Evolutionary conservation across 768 basidiomycete genomes (phyloP), one percentile per base, ranked within the genome.

Genomic region (Exsudoporus frostii): DNA sequence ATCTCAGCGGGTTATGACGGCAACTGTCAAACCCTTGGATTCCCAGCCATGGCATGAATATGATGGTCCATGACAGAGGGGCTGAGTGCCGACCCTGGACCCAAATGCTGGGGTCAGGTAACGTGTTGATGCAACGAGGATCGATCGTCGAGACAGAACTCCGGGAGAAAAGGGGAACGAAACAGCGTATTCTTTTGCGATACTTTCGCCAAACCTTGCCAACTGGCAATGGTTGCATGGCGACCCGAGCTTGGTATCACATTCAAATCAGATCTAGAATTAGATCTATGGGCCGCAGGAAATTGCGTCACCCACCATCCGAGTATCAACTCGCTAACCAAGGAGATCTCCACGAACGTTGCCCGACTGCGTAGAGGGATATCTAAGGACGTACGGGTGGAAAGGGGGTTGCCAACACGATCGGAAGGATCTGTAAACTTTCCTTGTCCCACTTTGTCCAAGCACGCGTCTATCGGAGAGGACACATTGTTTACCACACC

Each of bases 401-500:
- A 19, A 62, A 36, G 7, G 48, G 45, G 25, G 62, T 69, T 22
- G 70, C 74, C 33, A 72, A 55, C 19, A 69, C 40, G 51, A 77
- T 72, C 10, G 81, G 83, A 20, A 73, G 53, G 40, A 85, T 77
- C n/a, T 77, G 73, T 17, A 84, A 53, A 59, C 74, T 81, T 55
- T 79, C 79, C 53, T 71, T 68, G 59, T 84, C 84, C 82, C 84
- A 85, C 82, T 83, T n/a, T 17, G 17, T 29, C 55, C 43, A 17
- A 45, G 6, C 9, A 43, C 10, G 13, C 13, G n/a, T 22, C 33
- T 19, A 30, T 33, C 24, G 8, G 11, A 15, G 25, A 24, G 22
- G 11, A 25, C 2, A 37, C 17, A 19, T 65, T n/a, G n/a, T n/a
- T 48, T 34, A 69, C 69, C 56, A 71, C 67, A 11, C 50, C 54